Conservation (phyloP, 2,329 filamentous ascomycete genomes). For the Akanthomyces uredinophilus region DNA sequence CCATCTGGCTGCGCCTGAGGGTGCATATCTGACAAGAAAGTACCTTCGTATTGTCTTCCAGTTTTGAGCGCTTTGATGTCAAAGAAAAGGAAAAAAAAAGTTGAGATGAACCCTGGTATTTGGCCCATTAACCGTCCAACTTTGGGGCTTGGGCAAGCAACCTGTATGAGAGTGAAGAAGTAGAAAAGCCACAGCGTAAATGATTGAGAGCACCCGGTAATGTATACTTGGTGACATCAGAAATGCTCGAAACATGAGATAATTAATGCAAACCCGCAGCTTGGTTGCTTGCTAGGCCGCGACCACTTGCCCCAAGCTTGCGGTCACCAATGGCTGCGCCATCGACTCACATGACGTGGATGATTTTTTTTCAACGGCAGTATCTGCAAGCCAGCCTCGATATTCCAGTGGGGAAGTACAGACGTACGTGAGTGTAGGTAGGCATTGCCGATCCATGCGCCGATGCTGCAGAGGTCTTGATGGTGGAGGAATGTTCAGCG, state of each 20-base stretch:
- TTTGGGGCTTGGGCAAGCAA: too few species aligned
- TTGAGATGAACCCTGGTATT: constrained; percentile 1
- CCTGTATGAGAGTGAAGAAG: too few species aligned
- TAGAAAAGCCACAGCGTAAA: too few species aligned
- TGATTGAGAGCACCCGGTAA: too few species aligned
- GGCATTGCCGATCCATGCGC: not conserved
- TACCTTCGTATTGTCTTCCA: constrained; percentile 13
- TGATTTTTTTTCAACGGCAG: not conserved
- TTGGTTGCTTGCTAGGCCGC: not conserved
- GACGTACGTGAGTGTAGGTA: not conserved
- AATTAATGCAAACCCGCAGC: not conserved
- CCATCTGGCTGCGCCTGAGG: not conserved
- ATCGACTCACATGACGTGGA: not conserved
- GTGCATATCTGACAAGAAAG: constrained; percentile 14
- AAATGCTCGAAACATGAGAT: not conserved
- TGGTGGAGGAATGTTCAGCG: not conserved
- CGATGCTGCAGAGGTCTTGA: not conserved
- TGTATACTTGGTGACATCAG: too few species aligned
- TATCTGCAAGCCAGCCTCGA: not conserved
- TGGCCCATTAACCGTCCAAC: not conserved
- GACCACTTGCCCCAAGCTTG: not conserved
- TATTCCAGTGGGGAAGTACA: not conserved
- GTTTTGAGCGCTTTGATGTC: not conserved
- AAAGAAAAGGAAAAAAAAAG: not conserved
- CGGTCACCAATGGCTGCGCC: not conserved